Evolutionary conservation across 208 protist species (phyloP).

Genomic region (Acanthamoeba royreba): DNA sequence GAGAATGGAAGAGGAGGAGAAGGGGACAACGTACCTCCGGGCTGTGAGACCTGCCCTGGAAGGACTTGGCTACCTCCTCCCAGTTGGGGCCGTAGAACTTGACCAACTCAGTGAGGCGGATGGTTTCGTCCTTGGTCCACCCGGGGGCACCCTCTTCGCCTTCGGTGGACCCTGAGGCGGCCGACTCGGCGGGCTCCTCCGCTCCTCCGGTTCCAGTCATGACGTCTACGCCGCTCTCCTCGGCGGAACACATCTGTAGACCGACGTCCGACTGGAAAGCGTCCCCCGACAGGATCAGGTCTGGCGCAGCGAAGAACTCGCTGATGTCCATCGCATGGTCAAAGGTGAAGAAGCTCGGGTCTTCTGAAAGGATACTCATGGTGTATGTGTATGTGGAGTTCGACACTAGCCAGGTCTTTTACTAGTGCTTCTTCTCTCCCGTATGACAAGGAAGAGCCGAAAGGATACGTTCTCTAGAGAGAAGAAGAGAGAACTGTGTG

Average conservation of each 20-base stretch:
- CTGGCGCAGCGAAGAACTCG: neutral
- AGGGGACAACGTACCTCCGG: neutral
- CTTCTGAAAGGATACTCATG: neutral
- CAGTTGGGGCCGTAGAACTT: constrained; percentile 1
- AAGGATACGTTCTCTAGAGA: too few species aligned
- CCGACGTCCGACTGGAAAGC: neutral
- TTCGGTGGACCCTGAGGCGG: too few species aligned
- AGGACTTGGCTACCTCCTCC: constrained; percentile 9
- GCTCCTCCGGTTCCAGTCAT: neutral
- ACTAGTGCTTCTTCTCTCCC: too few species aligned
- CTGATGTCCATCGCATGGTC: neutral
- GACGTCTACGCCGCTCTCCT: neutral
- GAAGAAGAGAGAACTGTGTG: too few species aligned
- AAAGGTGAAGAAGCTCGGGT: neutral
- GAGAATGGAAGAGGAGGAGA: neutral
- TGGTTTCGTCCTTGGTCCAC: constrained; percentile 27
- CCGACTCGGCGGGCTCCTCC: neutral
- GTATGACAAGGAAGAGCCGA: too few species aligned
- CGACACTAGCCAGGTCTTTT: too few species aligned
- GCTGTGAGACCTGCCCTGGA: neutral
- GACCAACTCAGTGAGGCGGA: constrained; percentile 8
- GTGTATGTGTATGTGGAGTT: neutral
- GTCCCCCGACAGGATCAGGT: neutral
- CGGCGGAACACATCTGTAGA: neutral
- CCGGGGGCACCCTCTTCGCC: neutral